Percentiles rank a stretch among this genome's conserved stretches.
These are phyloP conservation scores for Xylaria flabelliformis DNA, from an alignment of 495 filamentous ascomycete genomes.

Conservation along the genomic window DNA sequence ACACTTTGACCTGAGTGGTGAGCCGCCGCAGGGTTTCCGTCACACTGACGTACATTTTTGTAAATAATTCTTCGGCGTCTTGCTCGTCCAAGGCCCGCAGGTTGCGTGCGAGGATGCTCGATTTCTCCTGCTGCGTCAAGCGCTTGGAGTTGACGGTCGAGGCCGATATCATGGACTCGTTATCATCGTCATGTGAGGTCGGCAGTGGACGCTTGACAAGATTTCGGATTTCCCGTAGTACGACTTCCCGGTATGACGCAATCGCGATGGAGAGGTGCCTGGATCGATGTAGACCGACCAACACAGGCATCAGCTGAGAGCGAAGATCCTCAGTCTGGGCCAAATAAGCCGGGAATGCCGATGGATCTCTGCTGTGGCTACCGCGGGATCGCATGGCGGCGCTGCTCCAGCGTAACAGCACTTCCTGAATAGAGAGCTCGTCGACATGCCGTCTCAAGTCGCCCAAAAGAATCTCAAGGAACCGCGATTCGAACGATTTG, in stretches of 20 bases:
- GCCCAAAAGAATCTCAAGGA: slow-evolving; percentile 76
- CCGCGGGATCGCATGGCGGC: slow-evolving; percentile 63
- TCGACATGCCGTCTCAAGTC: slow-evolving; percentile 87
- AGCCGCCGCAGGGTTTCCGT: slow-evolving; percentile 86
- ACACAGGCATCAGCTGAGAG: slow-evolving; percentile 65
- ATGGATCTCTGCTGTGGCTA: slow-evolving; percentile 67
- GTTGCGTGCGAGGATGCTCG: slow-evolving; percentile 87
- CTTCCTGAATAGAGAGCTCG: slow-evolving; percentile 71
- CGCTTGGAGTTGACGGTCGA: slow-evolving; percentile 77
- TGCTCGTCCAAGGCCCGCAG: slow-evolving; percentile 81
- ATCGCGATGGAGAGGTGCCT: slow-evolving; percentile 80
- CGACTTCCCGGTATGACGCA: slow-evolving; percentile 83
- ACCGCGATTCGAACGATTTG: slow-evolving; percentile 81
- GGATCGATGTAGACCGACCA: slow-evolving; percentile 80
- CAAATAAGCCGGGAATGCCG: slow-evolving; percentile 76
- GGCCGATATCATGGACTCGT: slow-evolving; percentile 84
- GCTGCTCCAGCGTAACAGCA: slow-evolving; percentile 76
- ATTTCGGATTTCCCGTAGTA: slow-evolving; percentile 84
- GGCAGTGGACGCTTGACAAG: slow-evolving; percentile 86
- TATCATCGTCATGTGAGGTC: slow-evolving; percentile 91
- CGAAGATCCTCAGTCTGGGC: slow-evolving; percentile 71
- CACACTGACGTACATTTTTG: slow-evolving; percentile 82
- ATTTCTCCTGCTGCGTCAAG: slow-evolving; percentile 84
- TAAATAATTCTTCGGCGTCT: slow-evolving; percentile 85
- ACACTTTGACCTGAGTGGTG: slow-evolving; percentile 88